phyloP scores from a whole-genome alignment of 306 rosid species.

The Leucaena leucocephala region DNA sequence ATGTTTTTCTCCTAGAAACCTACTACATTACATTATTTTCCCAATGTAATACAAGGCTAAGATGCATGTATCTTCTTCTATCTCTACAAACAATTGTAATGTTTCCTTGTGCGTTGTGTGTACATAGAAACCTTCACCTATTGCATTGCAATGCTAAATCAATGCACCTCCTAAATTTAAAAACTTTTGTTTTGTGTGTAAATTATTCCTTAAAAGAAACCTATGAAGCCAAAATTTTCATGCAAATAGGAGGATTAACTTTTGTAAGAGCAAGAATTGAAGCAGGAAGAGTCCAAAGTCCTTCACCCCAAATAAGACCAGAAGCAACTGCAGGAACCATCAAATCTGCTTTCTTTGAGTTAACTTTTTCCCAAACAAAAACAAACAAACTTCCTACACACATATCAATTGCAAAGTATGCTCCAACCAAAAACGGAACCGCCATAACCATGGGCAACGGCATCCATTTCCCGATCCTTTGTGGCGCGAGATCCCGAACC shows the following conservation, averaged over 20 bases:
- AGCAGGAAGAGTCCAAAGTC: constrained; percentile 92
- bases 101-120: not conserved
- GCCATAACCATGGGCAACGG: constrained; percentile 97
- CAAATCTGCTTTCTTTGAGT: constrained; percentile 55
- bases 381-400: constrained; percentile 65
- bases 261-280: constrained; percentile 85
- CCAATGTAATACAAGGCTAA: no score
- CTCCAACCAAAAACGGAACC: constrained; percentile 87
- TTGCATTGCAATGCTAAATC: not conserved
- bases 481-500: constrained; percentile 50
- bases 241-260: constrained; percentile 86
- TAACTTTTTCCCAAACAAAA: constrained; percentile 62
- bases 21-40: not conserved
- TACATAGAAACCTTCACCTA: not conserved
- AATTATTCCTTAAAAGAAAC: not conserved
- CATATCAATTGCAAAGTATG: constrained; percentile 89
- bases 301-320: constrained; percentile 94
- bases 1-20: not conserved
- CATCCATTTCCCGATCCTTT: constrained; percentile 77
- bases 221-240: constrained; percentile 74
- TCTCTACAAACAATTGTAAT: no score
- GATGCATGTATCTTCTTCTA: no score
- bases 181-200: constrained; percentile 2
- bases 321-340: constrained; percentile 90
- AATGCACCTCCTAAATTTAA: not conserved